These are phyloP conservation scores for Amauroascus niger DNA, from an alignment of 2,329 filamentous ascomycete genomes.

Conservation along the genomic window DNA sequence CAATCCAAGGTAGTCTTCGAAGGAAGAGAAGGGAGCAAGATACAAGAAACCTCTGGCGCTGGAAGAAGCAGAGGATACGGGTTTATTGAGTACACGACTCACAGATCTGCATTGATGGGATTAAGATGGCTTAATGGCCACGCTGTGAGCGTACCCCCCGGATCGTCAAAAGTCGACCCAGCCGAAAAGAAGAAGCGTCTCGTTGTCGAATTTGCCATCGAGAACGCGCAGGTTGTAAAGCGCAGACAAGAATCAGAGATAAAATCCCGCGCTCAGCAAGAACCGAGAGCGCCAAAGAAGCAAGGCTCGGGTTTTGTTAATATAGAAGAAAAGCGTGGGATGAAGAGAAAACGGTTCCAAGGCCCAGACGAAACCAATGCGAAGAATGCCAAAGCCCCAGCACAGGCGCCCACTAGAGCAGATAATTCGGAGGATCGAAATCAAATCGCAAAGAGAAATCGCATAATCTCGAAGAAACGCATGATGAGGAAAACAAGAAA, in stretches of 20 bases:
- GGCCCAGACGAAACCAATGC: background rate
- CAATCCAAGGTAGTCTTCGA: constrained; percentile 96
- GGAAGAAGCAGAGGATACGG: constrained; percentile 88
- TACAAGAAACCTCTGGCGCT: constrained; percentile 63
- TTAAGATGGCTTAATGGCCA: constrained; percentile 86
- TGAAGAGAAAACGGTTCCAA: constrained; percentile 29
- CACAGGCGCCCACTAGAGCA: constrained; percentile 13
- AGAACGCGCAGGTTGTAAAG: constrained; percentile 92
- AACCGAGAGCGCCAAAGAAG: constrained; percentile 17
- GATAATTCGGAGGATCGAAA: constrained; percentile 38
- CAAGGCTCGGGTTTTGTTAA: background rate
- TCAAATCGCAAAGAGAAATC: constrained; percentile 54
- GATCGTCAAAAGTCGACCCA: constrained; percentile 25
- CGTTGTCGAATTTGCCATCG: constrained; percentile 94
- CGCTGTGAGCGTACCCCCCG: constrained; percentile 31
- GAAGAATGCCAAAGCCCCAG: constrained; percentile 16
- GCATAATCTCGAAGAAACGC: constrained; percentile 77
- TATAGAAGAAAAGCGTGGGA: constrained; percentile 16
- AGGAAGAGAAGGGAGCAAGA: constrained; percentile 72
- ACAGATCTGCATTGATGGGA: constrained; percentile 90
- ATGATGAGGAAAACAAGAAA: constrained; percentile 60
- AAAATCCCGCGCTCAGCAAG: constrained; percentile 37
- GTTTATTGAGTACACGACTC: constrained; percentile 92
- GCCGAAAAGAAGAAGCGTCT: constrained; percentile 59
- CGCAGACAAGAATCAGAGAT: constrained; percentile 58